phyloP scores from a whole-genome alignment of 2,329 filamentous ascomycete genomes.

The Lecanicillium sp. region DNA sequence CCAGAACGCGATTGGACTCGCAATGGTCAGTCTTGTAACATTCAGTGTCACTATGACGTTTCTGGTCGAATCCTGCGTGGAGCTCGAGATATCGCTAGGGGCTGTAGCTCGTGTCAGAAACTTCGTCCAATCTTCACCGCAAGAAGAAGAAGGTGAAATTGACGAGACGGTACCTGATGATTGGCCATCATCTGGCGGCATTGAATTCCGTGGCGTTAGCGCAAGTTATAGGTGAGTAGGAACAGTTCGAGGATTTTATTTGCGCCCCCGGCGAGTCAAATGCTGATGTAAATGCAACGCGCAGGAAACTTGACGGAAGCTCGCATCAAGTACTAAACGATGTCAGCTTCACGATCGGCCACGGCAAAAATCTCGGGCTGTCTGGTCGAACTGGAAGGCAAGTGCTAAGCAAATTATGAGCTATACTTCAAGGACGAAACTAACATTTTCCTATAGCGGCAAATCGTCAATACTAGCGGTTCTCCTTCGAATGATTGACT shows the following conservation, averaged over 20 bases:
- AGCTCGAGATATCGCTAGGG: slow-evolving; percentile 1
- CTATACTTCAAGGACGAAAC: neutral
- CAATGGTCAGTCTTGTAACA: neutral
- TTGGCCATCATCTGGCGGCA: neutral
- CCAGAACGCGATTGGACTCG: neutral
- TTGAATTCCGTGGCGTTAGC: slow-evolving; percentile 3
- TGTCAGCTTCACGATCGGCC: neutral
- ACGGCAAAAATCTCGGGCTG: neutral
- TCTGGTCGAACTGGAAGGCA: slow-evolving; percentile 5
- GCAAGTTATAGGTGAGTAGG: slow-evolving; percentile 6
- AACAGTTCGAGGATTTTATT: no score
- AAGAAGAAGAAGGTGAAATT: neutral
- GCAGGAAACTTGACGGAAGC: neutral
- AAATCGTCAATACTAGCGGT: slow-evolving; percentile 1
- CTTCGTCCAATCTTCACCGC: slow-evolving; percentile 1
- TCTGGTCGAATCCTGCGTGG: neutral
- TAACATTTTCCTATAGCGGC: slow-evolving; percentile 2
- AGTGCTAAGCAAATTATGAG: no score
- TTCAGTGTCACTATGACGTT: neutral
- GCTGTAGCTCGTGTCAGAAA: slow-evolving; percentile 1
- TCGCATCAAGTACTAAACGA: neutral
- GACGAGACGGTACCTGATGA: neutral
- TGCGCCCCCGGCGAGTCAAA: no score
- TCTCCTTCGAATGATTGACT: slow-evolving; percentile 1
- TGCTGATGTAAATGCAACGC: neutral